These are phyloP conservation scores for Ustilaginoidea virens DNA, from an alignment of 2,329 filamentous ascomycete genomes.

Conservation along the genomic window DNA sequence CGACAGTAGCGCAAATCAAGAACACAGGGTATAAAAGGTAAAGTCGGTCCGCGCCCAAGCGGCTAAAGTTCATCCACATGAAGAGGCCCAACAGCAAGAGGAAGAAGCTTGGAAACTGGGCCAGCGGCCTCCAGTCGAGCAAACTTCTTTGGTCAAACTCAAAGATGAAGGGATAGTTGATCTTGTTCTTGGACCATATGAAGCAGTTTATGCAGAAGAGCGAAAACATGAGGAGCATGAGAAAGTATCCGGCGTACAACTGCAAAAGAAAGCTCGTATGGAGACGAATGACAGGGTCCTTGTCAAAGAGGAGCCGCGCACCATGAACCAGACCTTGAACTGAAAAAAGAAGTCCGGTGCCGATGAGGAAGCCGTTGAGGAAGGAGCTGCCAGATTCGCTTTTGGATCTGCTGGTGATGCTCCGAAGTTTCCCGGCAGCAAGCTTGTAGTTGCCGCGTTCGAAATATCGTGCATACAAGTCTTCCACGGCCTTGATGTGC, in stretches of 20 bases:
- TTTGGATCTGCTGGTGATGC: slow-evolving; percentile 42
- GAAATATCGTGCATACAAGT: slow-evolving; percentile 89
- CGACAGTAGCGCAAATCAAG: slow-evolving; percentile 50
- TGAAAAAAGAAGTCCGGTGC: slow-evolving; percentile 48
- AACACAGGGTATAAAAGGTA: slow-evolving; percentile 81
- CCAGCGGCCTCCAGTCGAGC: slow-evolving; percentile 78
- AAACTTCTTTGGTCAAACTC: slow-evolving; percentile 81
- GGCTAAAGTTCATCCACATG: slow-evolving; percentile 79
- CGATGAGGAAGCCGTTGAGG: slow-evolving; percentile 49
- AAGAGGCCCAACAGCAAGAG: slow-evolving; percentile 62
- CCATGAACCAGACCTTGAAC: slow-evolving; percentile 52
- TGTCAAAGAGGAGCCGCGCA: slow-evolving; percentile 31
- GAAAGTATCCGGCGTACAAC: slow-evolving; percentile 85
- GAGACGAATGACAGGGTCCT: slow-evolving; percentile 29
- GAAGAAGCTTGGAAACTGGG: slow-evolving; percentile 77
- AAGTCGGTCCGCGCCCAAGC: slow-evolving; percentile 47
- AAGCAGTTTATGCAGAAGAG: slow-evolving; percentile 79
- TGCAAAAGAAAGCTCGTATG: slow-evolving; percentile 61
- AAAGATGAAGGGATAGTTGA: slow-evolving; percentile 95
- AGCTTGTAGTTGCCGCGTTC: slow-evolving; percentile 88
- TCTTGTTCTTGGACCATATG: slow-evolving; percentile 68
- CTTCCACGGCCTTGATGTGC: slow-evolving; percentile 68
- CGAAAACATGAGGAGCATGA: slow-evolving; percentile 64
- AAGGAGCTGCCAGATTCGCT: slow-evolving; percentile 44
- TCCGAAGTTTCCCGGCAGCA: slow-evolving; percentile 72